Evolutionary conservation across 345 rosid species (phyloP).

Genomic region (Angophora floribunda): DNA sequence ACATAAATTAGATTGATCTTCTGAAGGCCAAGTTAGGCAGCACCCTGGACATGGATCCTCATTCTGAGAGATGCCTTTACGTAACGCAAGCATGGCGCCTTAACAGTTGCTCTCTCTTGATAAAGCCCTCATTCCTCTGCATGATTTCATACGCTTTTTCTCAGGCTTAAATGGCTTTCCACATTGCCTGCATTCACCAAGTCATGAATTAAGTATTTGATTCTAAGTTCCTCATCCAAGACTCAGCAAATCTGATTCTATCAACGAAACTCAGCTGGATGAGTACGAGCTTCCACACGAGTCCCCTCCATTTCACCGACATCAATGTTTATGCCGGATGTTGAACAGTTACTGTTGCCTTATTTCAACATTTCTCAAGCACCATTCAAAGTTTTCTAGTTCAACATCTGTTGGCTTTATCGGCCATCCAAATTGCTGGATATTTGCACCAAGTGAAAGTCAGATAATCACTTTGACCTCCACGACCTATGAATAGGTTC

Average conservation of each 20-base stretch:
- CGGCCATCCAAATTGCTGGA: too few species aligned
- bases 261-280: neutral
- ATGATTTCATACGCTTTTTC: too few species aligned
- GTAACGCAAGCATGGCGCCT: neutral
- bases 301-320: neutral
- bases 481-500: too few species aligned
- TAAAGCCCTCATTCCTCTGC: too few species aligned
- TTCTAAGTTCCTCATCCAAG: neutral
- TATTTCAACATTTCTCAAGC: too few species aligned
- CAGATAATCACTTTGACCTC: too few species aligned
- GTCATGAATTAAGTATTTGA: neutral
- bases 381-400: too few species aligned
- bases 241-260: neutral
- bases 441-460: too few species aligned
- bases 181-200: conserved; percentile 49
- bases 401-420: too few species aligned
- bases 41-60: neutral
- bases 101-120: too few species aligned
- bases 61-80: neutral
- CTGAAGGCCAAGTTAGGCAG: neutral
- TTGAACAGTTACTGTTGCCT: neutral
- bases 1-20: neutral
- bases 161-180: conserved; percentile 66
- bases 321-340: neutral
- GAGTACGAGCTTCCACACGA: neutral